Evolutionary conservation across 192 early-diverging fungal species (phyloP).

Genomic region (Podochytrium sp.): DNA sequence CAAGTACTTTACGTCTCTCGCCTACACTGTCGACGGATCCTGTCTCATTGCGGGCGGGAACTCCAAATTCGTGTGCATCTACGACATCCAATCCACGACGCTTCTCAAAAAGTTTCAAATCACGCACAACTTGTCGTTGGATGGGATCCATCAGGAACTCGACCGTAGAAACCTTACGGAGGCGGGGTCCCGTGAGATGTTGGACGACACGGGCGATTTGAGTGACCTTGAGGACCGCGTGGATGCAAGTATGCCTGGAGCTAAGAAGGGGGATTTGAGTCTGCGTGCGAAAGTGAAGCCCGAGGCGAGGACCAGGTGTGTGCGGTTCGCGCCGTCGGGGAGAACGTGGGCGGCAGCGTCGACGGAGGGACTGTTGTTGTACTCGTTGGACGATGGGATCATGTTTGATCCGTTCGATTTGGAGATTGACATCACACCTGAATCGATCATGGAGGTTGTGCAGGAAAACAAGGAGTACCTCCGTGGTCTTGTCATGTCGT

Average conservation of each 20-base stretch:
- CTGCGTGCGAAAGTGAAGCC: constrained; percentile 68
- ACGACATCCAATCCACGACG: constrained; percentile 74
- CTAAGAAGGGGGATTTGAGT: constrained; percentile 81
- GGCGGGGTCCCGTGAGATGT: constrained; percentile 81
- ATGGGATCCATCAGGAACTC: constrained; percentile 88
- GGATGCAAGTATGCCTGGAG: constrained; percentile 87
- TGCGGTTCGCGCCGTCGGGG: constrained; percentile 93
- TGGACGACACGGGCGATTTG: constrained; percentile 81
- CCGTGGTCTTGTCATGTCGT: constrained; percentile 87
- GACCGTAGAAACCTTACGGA: constrained; percentile 94
- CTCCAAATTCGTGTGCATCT: constrained; percentile 95
- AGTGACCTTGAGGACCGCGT: constrained; percentile 85
- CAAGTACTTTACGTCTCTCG: constrained; percentile 90
- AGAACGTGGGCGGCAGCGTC: constrained; percentile 94
- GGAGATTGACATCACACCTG: constrained; percentile 94
- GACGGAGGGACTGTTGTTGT: constrained; percentile 94
- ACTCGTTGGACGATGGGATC: constrained; percentile 90
- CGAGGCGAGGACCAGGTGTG: constrained; percentile 80
- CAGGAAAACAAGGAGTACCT: constrained; percentile 75
- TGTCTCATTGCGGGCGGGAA: constrained; percentile 93
- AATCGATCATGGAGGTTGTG: constrained; percentile 76
- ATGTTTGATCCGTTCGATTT: constrained; percentile 98
- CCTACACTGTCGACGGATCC: constrained; percentile 92
- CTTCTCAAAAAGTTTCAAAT: constrained; percentile 91
- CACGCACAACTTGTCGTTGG: constrained; percentile 89